A percentile compares a stretch with the other conserved stretches of the same genome.
phyloP scores from a whole-genome alignment of 129 eudicot genomes.

The Flaveria linearis region DNA sequence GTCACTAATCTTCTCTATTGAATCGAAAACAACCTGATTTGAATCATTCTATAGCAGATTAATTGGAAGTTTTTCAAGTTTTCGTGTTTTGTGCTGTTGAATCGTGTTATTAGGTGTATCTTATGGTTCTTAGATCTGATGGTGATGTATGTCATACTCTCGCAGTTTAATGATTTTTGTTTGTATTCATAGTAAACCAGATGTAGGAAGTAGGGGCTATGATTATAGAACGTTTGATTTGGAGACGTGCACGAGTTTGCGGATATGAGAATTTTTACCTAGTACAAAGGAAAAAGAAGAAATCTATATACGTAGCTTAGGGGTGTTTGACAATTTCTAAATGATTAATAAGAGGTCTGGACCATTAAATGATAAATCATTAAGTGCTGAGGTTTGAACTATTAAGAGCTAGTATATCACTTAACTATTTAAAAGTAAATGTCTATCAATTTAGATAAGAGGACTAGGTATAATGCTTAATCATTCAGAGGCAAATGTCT shows the following conservation, averaged over 20 bases:
- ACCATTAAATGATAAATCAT: too few species aligned
- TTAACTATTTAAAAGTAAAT: too few species aligned
- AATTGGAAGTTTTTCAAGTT: background rate
- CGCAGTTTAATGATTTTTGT: constrained; percentile 12
- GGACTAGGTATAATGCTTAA: too few species aligned
- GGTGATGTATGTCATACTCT: background rate
- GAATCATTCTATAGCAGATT: background rate
- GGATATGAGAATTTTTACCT: background rate
- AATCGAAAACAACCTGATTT: background rate
- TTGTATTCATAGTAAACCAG: background rate
- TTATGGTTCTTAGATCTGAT: constrained; percentile 33
- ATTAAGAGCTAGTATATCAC: too few species aligned
- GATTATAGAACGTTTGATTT: background rate
- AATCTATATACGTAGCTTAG: background rate
- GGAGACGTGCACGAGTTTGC: background rate
- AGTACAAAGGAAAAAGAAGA: too few species aligned
- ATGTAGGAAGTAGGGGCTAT: constrained; percentile 11
- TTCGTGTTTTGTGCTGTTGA: constrained; percentile 3
- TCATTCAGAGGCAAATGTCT: too few species aligned
- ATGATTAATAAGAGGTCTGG: too few species aligned
- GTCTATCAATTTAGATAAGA: too few species aligned
- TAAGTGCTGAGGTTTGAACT: too few species aligned
- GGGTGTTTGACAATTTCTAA: too few species aligned
- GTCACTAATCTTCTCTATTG: background rate
- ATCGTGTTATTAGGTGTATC: constrained; percentile 7